A percentile compares a stretch with the other conserved stretches of the same genome.
phyloP scores from a whole-genome alignment of 2,329 filamentous ascomycete species.

The Fusarium graminum region DNA sequence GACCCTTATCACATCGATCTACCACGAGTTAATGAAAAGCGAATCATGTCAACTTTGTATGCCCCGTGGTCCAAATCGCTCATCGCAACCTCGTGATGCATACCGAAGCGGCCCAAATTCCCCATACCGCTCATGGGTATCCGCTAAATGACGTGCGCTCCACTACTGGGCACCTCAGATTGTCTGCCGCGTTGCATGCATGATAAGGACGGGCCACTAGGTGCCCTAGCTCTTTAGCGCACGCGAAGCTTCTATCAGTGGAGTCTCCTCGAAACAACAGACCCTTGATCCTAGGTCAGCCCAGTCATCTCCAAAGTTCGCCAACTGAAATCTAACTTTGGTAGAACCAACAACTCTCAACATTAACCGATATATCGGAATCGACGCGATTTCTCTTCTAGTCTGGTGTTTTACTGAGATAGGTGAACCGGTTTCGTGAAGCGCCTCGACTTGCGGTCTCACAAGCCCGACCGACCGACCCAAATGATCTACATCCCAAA shows the following conservation, averaged over 20 bases:
- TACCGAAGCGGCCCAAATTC: constrained; percentile 17
- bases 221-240: constrained; percentile 41
- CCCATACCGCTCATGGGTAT: constrained; percentile 8
- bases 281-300: constrained; percentile 25
- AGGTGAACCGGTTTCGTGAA: constrained; percentile 13
- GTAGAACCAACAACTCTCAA: constrained; percentile 25
- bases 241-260: constrained; percentile 37
- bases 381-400: constrained; percentile 9
- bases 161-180: constrained; percentile 21
- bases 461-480: constrained; percentile 24
- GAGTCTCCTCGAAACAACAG: constrained; percentile 27
- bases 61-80: constrained; percentile 24
- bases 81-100: constrained; percentile 33
- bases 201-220: constrained; percentile 34
- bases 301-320: constrained; percentile 45
- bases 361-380: constrained; percentile 10
- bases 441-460: constrained; percentile 8
- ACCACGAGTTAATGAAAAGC: constrained; percentile 11
- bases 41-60: constrained; percentile 21
- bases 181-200: constrained; percentile 17
- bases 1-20: constrained; percentile 15
- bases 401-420: constrained; percentile 8
- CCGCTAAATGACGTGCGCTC: constrained; percentile 45
- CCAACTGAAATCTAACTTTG: constrained; percentile 27
- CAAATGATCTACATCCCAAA: constrained; percentile 30